Evolutionary conservation across 352 stramenopile genomes (phyloP).

Genomic region (Plasmopara halstedii): DNA sequence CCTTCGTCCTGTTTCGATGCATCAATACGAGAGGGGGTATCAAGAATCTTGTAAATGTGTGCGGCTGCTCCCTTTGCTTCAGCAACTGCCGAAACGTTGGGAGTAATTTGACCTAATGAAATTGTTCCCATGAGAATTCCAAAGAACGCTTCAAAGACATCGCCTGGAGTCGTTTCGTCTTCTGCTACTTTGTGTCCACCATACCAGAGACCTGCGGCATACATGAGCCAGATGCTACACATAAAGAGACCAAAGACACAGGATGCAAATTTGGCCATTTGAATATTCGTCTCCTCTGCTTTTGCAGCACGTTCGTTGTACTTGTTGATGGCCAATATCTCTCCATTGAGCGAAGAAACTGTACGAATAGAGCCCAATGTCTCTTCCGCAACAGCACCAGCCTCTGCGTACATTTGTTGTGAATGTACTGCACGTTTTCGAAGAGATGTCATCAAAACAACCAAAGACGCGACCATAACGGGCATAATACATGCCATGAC

Average conservation of each 20-base stretch:
- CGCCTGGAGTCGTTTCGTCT: not conserved
- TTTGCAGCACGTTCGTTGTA: not conserved
- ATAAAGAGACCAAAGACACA: constrained; percentile 1
- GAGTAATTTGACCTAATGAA: not conserved
- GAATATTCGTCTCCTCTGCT: not conserved
- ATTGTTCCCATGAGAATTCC: not conserved
- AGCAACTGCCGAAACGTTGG: not conserved
- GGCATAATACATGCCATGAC: constrained; percentile 38
- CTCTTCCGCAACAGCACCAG: not conserved
- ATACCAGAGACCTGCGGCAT: not conserved
- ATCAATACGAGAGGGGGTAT: not conserved
- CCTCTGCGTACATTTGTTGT: constrained; percentile 1
- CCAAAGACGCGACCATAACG: constrained; percentile 25
- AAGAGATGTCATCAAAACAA: constrained; percentile 21
- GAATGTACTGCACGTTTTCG: constrained; percentile 9
- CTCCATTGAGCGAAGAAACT: not conserved
- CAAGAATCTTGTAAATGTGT: not conserved
- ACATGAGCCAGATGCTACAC: constrained; percentile 1
- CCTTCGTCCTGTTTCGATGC: not conserved
- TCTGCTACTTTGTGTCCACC: constrained; percentile 1
- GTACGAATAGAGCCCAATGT: not conserved
- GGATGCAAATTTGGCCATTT: not conserved
- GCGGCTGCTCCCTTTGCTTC: not conserved
- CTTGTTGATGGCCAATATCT: not conserved
- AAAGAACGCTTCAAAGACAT: not conserved